Evolutionary conservation across 805 yeast genomes (phyloP).

Genomic region (Tetrapisispora phaffii): DNA sequence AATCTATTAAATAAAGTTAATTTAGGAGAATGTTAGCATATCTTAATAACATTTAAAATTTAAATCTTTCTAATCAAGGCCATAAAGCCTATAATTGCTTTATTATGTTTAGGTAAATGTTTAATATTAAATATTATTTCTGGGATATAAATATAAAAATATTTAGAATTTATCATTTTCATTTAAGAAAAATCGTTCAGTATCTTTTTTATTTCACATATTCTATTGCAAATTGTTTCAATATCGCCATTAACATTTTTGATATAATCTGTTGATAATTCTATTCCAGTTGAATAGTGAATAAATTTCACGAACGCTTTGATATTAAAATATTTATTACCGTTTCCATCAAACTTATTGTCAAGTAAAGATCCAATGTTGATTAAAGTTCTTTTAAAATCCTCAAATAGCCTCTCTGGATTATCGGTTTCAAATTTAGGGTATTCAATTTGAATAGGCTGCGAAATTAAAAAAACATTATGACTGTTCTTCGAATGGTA

Average conservation of each 20-base stretch:
- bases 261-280: background rate
- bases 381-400: background rate
- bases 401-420: background rate
- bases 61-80: no score
- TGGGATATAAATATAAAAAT: no score
- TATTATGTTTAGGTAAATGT: no score
- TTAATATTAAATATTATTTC: no score
- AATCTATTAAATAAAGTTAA: no score
- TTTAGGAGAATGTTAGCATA: no score
- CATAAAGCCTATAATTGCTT: no score
- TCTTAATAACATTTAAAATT: no score
- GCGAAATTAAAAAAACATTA: background rate
- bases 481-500: conserved; percentile 1
- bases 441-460: background rate
- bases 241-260: conserved; percentile 1
- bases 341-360: background rate
- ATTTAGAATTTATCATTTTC: background rate
- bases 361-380: background rate
- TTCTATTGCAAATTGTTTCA: background rate
- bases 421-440: background rate
- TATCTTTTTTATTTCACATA: background rate
- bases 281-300: background rate
- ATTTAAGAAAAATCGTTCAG: background rate
- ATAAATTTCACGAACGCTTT: background rate
- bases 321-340: background rate